Base-by-base conservation (phyloP, 768 basidiomycete species). In the Neoboletus subvelutipes region DNA sequence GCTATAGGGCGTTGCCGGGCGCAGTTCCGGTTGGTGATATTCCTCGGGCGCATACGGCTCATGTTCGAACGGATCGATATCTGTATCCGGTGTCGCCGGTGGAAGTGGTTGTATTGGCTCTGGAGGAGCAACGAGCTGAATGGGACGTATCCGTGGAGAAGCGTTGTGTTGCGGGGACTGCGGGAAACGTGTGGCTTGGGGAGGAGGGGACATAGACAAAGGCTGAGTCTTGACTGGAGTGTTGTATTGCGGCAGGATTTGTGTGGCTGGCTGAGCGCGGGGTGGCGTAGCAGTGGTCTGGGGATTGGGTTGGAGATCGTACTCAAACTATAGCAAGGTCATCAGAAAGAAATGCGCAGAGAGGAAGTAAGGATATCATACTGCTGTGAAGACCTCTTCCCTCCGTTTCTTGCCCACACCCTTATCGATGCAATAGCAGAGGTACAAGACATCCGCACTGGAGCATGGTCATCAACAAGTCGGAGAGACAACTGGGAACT, bases 361-460 rank as follows among this genome's bases (percentile, higher is more conserved):
- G 34, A 45, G 5, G 29, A 46, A 47, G 12, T 1, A 17, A 24
- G 39, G 20, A 17, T 12, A 17, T 73, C 81, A 69, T 61, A 87
- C 85, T 34, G 84, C 80, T 22, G 75, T 71, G 57, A 80, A 82
- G 13, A 84, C 85, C 61, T 84, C 78, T 31, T 77, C 75, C 50
- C 77, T 77, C 50, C 80, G 82, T 41, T 69, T 71, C 40, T 80
- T 75, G 3, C 83, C 83, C 3, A 74, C 70, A 28, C 83, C 82
- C 57, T 81, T 76, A 64, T 87, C 86, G 42, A 87, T 83, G 57
- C 83, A 83, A 63, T 85, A 84, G 62, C 87, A 88, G 45, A 88
- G 74, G 65, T 85, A 88, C 56, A 88, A 58, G 10, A 84, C 80
- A 63, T 88, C 86, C 55, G 84, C 83, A 13, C 84, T 86, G 56